Conservation (phyloP, 2,329 filamentous ascomycete species). For the Colletotrichum kahawae region DNA sequence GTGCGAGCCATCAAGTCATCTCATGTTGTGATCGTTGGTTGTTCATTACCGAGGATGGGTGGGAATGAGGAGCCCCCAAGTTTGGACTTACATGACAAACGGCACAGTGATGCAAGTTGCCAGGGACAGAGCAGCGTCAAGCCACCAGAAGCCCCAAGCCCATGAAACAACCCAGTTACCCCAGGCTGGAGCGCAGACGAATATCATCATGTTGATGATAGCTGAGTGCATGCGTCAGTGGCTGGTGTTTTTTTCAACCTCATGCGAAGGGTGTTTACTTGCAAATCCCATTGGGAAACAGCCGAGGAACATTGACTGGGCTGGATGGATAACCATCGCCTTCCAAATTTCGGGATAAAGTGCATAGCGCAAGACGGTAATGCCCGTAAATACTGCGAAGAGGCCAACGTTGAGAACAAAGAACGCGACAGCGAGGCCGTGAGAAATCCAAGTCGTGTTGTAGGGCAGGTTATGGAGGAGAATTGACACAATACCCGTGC, state of each 20-base stretch:
- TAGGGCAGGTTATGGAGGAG: slow-evolving; percentile 68
- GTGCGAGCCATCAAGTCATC: too few species aligned
- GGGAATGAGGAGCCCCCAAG: neutral
- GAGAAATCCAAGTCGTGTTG: slow-evolving; percentile 59
- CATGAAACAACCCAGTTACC: slow-evolving; percentile 59
- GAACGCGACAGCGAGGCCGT: slow-evolving; percentile 48
- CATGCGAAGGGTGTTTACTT: slow-evolving; percentile 41
- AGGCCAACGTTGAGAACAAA: slow-evolving; percentile 65
- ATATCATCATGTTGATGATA: slow-evolving; percentile 68
- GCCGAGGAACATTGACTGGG: slow-evolving; percentile 71
- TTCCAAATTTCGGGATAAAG: slow-evolving; percentile 70
- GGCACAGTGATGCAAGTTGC: slow-evolving; percentile 59
- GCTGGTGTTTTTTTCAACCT: neutral
- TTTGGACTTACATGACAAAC: slow-evolving; percentile 54
- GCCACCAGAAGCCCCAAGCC: slow-evolving; percentile 64
- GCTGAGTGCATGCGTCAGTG: slow-evolving; percentile 29
- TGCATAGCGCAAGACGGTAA: slow-evolving; percentile 65
- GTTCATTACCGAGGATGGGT: neutral
- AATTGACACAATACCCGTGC: slow-evolving; percentile 70
- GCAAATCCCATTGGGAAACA: slow-evolving; percentile 73
- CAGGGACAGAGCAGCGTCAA: slow-evolving; percentile 58
- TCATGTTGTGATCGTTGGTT: too few species aligned
- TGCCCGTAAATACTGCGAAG: slow-evolving; percentile 57
- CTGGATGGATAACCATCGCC: slow-evolving; percentile 70
- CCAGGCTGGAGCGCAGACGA: slow-evolving; percentile 64